These are phyloP conservation scores for Mortierella sp. DNA, from an alignment of 371 early-diverging fungal genomes.

Conservation along the genomic window DNA sequence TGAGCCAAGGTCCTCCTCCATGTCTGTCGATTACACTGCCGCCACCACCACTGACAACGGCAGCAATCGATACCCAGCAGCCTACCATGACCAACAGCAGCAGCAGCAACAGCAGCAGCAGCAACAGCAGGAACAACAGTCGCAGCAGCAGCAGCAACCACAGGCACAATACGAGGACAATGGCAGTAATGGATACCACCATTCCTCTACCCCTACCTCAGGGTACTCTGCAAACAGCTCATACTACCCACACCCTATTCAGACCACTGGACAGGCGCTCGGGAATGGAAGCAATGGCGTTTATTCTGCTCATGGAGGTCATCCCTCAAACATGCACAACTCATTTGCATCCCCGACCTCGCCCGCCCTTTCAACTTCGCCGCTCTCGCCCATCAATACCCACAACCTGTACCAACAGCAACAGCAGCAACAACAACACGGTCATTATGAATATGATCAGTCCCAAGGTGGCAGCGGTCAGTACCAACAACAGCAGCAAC, in stretches of 20 bases:
- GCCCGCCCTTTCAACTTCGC: conserved; percentile 28
- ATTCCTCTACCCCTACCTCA: conserved; percentile 14
- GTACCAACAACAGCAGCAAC: conserved; percentile 19
- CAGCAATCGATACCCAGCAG: too few species aligned
- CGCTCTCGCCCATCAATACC: conserved; percentile 16
- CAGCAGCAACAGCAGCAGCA: background rate
- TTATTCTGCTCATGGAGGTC: conserved; percentile 15
- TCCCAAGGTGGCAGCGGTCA: conserved; percentile 9
- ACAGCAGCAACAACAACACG: conserved; percentile 33
- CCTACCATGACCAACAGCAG: background rate
- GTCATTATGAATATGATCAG: conserved; percentile 35
- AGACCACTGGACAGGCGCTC: conserved; percentile 22
- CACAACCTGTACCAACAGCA: conserved; percentile 23
- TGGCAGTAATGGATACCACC: conserved; percentile 24
- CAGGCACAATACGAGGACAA: conserved; percentile 15
- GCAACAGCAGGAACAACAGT: conserved; percentile 17
- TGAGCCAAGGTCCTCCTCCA: conserved; percentile 34
- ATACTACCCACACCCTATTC: conserved; percentile 44
- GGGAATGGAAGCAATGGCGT: conserved; percentile 14
- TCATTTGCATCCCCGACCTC: conserved; percentile 45
- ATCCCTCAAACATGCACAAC: conserved; percentile 22
- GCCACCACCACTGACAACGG: background rate
- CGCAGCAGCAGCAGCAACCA: conserved; percentile 16
- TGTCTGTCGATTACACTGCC: conserved; percentile 26
- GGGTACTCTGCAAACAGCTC: conserved; percentile 8